Evolutionary conservation across 257 asterid genomes (phyloP), one percentile per base, ranked within the genome.

Genomic region (Asclepias syriaca): DNA sequence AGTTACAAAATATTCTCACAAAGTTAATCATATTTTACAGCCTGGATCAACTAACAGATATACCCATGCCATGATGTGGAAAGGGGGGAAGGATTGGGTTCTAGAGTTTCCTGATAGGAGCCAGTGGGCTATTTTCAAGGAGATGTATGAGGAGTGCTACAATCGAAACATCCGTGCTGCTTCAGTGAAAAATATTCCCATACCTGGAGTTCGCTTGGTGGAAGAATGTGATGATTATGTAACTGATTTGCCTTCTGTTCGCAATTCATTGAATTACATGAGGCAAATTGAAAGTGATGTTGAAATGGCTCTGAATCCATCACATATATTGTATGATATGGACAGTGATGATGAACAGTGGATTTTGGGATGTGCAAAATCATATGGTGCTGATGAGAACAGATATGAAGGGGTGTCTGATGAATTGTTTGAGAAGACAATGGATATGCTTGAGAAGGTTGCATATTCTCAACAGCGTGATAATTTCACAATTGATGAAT

Each of bases 1-100:
- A 65, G 53, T 79, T 53, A 84, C 94, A 45, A 95, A 86, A 76
- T 90, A 84, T 74, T 90, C 94, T 55, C 85, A 78, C 72, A 91
- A 88, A 74, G 98, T 91, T 46, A 84, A 81, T 75, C 90, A 89
- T 72, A 77, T 86, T 74, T 80, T 94, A 81, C 97, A 85, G 81
- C 93, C 96, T 68, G 97, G 97, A 76, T 81, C 98, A 64, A 89
- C 96, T 53, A 94, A 94, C 74, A 95, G 97, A 70, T 91, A 75
- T 79, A 83, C 98, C 0, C 96, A 94, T 89, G 98, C 98, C 80
- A 87, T 94, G 97, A 88, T 94, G 93, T 94, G 98, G 97, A 94
- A 87, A 81, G 97, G 97, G 70, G 98, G 97, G 72, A 94, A 91
- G 81, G 97, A 94, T 77, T 94, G 98, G 98, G 88, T 83, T 27